phyloP scores from a whole-genome alignment of 2,329 filamentous ascomycete genomes.

The Alternaria solani region DNA sequence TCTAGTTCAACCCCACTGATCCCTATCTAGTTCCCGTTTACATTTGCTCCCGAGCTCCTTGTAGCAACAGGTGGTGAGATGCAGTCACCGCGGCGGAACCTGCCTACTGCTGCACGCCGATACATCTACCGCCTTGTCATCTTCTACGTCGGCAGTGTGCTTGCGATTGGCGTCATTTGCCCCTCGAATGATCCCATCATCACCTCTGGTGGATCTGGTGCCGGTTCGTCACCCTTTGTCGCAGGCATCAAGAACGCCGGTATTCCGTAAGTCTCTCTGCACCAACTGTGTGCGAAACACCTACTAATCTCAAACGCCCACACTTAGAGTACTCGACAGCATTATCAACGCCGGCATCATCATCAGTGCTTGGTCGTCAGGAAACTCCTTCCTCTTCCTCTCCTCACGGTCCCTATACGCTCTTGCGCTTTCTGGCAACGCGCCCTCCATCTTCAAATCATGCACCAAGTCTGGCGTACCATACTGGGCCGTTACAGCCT shows the following conservation, averaged over 20 bases:
- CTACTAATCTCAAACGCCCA: not conserved
- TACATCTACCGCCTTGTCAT: slow-evolving; percentile 70
- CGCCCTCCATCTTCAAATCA: slow-evolving; percentile 66
- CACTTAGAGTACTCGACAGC: slow-evolving; percentile 63
- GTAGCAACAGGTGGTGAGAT: slow-evolving; percentile 67
- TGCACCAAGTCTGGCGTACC: slow-evolving; percentile 69
- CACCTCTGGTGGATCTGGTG: slow-evolving; percentile 62
- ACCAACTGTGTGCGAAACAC: not conserved
- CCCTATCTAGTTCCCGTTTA: slow-evolving; percentile 8
- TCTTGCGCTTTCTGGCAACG: slow-evolving; percentile 69
- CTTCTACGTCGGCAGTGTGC: slow-evolving; percentile 66
- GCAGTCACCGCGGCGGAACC: slow-evolving; percentile 64
- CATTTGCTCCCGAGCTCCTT: slow-evolving; percentile 33
- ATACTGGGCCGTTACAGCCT: slow-evolving; percentile 56
- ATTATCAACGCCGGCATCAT: slow-evolving; percentile 74
- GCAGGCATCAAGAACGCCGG: slow-evolving; percentile 60
- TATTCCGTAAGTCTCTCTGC: slow-evolving; percentile 46
- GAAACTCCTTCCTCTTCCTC: slow-evolving; percentile 64
- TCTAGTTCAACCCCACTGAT: not conserved
- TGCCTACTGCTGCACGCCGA: slow-evolving; percentile 66
- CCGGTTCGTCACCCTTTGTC: slow-evolving; percentile 62
- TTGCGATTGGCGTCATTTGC: slow-evolving; percentile 69
- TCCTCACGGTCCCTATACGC: slow-evolving; percentile 62
- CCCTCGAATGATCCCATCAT: slow-evolving; percentile 61
- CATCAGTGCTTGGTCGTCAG: slow-evolving; percentile 68